Conservation (phyloP, 805 yeast genomes). For the Blastobotrys parvus region DNA sequence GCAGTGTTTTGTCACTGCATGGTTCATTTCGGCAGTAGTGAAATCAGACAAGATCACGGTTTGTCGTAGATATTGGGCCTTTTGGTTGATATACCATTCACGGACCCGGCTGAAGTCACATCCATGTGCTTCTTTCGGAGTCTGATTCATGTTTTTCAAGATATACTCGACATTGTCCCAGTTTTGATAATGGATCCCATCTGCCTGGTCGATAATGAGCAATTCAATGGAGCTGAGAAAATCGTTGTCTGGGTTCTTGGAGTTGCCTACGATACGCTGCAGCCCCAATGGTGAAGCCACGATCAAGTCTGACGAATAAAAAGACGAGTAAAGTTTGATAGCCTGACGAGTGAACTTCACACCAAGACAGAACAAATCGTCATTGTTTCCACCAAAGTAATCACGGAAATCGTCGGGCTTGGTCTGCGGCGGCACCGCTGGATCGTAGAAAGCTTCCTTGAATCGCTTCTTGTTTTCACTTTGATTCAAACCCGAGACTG, state of each 20-base stretch:
- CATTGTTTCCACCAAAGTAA: constrained; percentile 78
- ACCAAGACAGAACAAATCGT: constrained; percentile 90
- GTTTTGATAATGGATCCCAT: constrained; percentile 83
- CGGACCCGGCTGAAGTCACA: constrained; percentile 89
- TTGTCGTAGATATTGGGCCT: constrained; percentile 66
- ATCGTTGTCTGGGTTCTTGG: constrained; percentile 58
- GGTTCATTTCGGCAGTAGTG: constrained; percentile 73
- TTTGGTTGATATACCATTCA: constrained; percentile 87
- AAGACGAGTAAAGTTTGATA: constrained; percentile 72
- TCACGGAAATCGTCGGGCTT: constrained; percentile 82
- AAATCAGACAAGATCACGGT: constrained; percentile 68
- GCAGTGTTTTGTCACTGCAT: constrained; percentile 36
- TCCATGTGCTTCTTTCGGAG: constrained; percentile 71
- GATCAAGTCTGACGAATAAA: constrained; percentile 77
- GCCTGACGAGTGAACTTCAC: constrained; percentile 83
- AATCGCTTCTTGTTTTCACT: constrained; percentile 77
- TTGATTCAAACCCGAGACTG: constrained; percentile 59
- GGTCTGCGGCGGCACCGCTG: constrained; percentile 37
- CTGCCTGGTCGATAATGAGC: constrained; percentile 70
- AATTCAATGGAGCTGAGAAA: constrained; percentile 86
- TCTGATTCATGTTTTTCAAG: constrained; percentile 59
- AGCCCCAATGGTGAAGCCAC: constrained; percentile 90
- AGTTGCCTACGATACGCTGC: constrained; percentile 65
- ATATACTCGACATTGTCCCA: constrained; percentile 74
- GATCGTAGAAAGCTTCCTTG: constrained; percentile 55